These are phyloP conservation scores for Sporothrix brunneoviolacea DNA, from an alignment of 2,329 filamentous ascomycete species.

Conservation along the genomic window DNA sequence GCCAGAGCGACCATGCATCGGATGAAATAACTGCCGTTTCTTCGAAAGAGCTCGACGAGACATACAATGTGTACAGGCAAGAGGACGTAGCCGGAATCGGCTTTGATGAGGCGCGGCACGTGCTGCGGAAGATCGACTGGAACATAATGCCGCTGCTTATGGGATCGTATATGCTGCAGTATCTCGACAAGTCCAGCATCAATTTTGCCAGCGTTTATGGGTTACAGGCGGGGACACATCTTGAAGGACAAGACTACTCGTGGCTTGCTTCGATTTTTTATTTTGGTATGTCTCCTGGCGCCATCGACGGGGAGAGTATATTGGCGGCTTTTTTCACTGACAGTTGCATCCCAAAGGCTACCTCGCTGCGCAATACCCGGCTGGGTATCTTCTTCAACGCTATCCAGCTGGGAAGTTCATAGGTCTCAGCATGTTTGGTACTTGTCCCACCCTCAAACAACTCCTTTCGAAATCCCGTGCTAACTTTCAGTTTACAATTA, in stretches of 20 bases:
- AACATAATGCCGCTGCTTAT: conserved; percentile 52
- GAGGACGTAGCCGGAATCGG: not conserved
- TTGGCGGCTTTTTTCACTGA: no score
- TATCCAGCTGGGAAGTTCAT: conserved; percentile 31
- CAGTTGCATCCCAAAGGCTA: no score
- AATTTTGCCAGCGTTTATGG: conserved; percentile 19
- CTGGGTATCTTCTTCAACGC: conserved; percentile 26
- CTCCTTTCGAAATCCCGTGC: no score
- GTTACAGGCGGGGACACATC: conserved; percentile 14
- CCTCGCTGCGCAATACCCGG: conserved; percentile 23
- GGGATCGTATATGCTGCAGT: conserved; percentile 52
- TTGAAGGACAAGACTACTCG: conserved; percentile 28
- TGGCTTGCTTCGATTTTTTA: conserved; percentile 22
- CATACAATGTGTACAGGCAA: not conserved
- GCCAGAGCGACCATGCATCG: no score
- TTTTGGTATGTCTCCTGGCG: no score
- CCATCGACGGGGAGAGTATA: no score
- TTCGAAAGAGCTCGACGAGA: not conserved
- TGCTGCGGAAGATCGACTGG: conserved; percentile 51
- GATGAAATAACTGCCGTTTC: no score
- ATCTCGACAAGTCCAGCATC: conserved; percentile 47
- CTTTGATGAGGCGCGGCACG: conserved; percentile 28
- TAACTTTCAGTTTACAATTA: no score
- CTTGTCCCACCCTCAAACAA: no score
- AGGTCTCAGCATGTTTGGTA: conserved; percentile 45